phyloP scores from a whole-genome alignment of 352 stramenopile genomes.

The Phytopythium montanum region DNA sequence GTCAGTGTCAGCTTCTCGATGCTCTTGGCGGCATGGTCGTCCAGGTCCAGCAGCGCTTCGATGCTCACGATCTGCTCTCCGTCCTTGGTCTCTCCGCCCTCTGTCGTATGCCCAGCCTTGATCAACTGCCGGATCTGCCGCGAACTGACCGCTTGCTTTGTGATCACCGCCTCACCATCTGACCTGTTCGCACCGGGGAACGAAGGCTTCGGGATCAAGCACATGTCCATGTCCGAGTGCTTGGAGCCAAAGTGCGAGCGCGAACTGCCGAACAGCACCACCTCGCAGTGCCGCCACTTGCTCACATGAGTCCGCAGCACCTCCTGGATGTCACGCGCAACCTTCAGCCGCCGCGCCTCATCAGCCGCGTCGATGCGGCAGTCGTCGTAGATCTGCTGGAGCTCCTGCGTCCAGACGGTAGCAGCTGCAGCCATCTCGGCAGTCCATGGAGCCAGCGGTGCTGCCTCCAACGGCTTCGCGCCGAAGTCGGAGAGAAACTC shows the following conservation, averaged over 20 bases:
- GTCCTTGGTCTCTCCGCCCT: constrained; percentile 2
- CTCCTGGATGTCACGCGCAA: constrained; percentile 43
- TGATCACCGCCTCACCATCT: neutral
- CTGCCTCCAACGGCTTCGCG: neutral
- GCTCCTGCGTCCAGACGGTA: constrained; percentile 21
- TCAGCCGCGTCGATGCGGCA: constrained; percentile 43
- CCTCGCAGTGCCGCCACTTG: constrained; percentile 46
- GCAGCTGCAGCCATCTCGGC: constrained; percentile 4
- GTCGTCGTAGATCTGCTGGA: constrained; percentile 36
- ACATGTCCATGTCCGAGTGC: constrained; percentile 76
- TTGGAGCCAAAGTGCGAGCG: constrained; percentile 71
- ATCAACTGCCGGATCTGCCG: constrained; percentile 46
- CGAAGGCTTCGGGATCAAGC: constrained; percentile 34
- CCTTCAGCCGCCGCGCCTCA: constrained; percentile 30
- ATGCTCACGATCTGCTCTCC: constrained; percentile 13
- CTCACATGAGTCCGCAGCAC: constrained; percentile 32
- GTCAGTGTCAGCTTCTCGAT: constrained; percentile 38
- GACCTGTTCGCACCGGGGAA: neutral
- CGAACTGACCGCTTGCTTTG: constrained; percentile 20
- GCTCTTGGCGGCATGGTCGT: constrained; percentile 41
- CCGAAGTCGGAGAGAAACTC: constrained; percentile 35
- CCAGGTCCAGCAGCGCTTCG: constrained; percentile 35
- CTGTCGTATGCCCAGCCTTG: constrained; percentile 8
- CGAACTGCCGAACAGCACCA: constrained; percentile 76
- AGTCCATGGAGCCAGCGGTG: constrained; percentile 9